Evolutionary conservation across 202 grass and related monocot genomes (phyloP).

Genomic region (Alloteropsis angusta): DNA sequence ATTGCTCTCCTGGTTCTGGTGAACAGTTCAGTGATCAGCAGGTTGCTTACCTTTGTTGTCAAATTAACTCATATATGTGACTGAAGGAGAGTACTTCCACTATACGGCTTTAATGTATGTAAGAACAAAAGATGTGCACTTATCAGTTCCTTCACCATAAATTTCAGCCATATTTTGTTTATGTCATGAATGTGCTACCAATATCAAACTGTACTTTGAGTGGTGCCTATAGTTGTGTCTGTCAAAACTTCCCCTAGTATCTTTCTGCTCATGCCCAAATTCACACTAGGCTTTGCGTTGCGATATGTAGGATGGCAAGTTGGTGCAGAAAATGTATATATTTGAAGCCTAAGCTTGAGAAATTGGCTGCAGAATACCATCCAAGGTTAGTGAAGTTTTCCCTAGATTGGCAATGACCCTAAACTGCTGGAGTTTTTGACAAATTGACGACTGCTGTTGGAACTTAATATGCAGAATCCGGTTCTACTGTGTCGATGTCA

Average conservation of each 20-base stretch:
- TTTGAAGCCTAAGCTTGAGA: conserved; percentile 97
- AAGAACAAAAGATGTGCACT: background rate
- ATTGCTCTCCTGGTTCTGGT: background rate
- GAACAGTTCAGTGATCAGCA: background rate
- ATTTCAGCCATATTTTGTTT: background rate
- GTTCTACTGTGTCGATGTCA: conserved; percentile 83
- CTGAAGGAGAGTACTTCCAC: too few relatives aligned
- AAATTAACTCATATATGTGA: too few relatives aligned
- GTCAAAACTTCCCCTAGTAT: background rate
- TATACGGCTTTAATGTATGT: too few relatives aligned
- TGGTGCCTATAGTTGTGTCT: background rate
- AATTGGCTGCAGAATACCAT: conserved; percentile 79
- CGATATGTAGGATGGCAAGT: conserved; percentile 63
- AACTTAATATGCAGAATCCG: conserved; percentile 51
- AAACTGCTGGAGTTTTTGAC: background rate
- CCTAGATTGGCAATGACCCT: background rate
- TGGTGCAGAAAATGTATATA: conserved; percentile 99
- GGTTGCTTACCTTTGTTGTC: background rate
- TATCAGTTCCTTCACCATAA: background rate
- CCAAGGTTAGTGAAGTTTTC: conserved; percentile 46
- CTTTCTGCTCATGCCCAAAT: background rate
- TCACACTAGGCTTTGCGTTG: background rate
- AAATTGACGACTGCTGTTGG: background rate
- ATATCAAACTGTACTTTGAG: background rate
- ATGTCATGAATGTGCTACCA: background rate